A percentile compares a stretch with the other conserved stretches of the same genome.
These are phyloP conservation scores for Sequoiadendron giganteum DNA, from an alignment of 75 land plant genomes.

Conservation along the genomic window DNA sequence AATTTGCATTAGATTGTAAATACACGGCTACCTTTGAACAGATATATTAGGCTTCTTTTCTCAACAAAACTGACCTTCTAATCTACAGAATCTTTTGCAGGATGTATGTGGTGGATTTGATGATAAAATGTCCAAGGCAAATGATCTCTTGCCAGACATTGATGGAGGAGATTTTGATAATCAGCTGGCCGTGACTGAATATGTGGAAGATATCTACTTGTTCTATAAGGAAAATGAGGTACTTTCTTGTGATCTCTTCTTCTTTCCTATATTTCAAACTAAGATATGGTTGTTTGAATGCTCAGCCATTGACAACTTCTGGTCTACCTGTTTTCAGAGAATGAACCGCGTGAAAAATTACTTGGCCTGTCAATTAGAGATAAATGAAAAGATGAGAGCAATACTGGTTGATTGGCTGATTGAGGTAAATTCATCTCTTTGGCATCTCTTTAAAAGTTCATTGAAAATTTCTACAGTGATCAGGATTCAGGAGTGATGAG, in stretches of 20 bases:
- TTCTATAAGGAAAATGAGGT: slow-evolving; percentile 77
- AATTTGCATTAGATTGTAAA: too few species aligned
- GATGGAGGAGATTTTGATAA: slow-evolving; percentile 67
- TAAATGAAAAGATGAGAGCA: slow-evolving; percentile 85
- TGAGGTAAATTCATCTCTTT: slow-evolving; percentile 35
- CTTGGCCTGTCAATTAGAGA: slow-evolving; percentile 65
- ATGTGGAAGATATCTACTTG: slow-evolving; percentile 89
- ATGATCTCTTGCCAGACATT: slow-evolving; percentile 37
- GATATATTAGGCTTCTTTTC: too few species aligned
- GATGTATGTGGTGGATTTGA: neutral
- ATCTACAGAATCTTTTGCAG: neutral
- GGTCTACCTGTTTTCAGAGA: neutral
- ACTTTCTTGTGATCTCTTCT: neutral
- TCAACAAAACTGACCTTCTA: slow-evolving; percentile 16
- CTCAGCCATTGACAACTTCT: neutral
- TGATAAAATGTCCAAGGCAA: neutral
- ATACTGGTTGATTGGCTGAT: slow-evolving; percentile 87
- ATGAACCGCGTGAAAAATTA: slow-evolving; percentile 37
- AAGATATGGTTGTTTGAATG: neutral
- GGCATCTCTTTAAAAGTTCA: neutral
- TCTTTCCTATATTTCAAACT: neutral
- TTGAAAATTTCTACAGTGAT: neutral
- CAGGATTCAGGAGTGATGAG: neutral
- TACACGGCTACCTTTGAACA: too few species aligned
- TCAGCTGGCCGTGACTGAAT: slow-evolving; percentile 82